Conservation (phyloP, 2,329 filamentous ascomycete genomes). For the Coniochaeta ligniaria region DNA sequence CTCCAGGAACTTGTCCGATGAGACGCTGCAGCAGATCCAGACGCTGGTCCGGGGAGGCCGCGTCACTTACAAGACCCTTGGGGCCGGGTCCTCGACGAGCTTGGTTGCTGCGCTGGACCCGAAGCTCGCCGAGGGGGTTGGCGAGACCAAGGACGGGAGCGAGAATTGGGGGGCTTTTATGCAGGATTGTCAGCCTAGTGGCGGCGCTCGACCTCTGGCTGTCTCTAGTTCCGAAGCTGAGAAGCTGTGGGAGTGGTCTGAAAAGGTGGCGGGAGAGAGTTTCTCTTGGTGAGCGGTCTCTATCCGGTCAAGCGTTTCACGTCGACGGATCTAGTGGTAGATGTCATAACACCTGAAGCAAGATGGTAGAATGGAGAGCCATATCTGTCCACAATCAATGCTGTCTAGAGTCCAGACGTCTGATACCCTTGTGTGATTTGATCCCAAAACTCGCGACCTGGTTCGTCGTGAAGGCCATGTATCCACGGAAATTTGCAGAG, state of each 20-base stretch:
- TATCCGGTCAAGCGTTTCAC: not conserved
- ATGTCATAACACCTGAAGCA: not conserved
- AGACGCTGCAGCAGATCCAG: not conserved
- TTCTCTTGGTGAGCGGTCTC: not conserved
- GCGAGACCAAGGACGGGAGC: conserved; percentile 15
- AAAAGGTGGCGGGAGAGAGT: conserved; percentile 24
- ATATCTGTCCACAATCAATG: no score
- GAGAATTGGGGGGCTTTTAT: conserved; percentile 24
- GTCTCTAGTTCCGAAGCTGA: conserved; percentile 22
- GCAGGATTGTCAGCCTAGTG: conserved; percentile 24
- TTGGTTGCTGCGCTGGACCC: conserved; percentile 25
- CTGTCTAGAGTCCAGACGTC: not conserved
- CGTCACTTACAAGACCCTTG: conserved; percentile 9
- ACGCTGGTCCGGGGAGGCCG: not conserved
- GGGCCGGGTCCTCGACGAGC: conserved; percentile 17
- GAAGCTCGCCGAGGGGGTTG: conserved; percentile 9
- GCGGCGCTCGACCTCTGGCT: conserved; percentile 11
- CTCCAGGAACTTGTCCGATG: conserved; percentile 16
- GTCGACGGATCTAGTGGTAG: not conserved
- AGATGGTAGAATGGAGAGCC: no score
- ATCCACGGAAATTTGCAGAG: conserved; percentile 4
- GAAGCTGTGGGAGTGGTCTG: conserved; percentile 27
- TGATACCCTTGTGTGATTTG: not conserved
- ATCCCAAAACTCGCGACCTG: not conserved
- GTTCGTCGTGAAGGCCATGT: conserved; percentile 1